Evolutionary conservation across 495 filamentous ascomycete genomes (phyloP).

Genomic region (Penicillium pancosmium): DNA sequence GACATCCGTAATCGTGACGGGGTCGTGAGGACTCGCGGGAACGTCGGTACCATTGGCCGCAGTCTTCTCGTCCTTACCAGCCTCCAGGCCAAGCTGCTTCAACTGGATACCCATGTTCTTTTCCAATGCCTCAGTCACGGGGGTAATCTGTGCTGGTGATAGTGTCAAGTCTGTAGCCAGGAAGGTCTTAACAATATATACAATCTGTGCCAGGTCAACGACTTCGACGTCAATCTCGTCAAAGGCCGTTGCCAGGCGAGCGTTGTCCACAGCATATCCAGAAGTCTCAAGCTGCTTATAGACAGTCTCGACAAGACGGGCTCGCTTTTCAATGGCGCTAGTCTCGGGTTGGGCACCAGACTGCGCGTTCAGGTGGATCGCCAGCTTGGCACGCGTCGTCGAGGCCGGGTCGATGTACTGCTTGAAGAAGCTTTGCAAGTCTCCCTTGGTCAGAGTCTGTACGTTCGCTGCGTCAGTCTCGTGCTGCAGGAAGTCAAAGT

Average conservation of each 20-base stretch:
- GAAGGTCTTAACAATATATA: slow-evolving; percentile 50
- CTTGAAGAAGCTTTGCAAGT: slow-evolving; percentile 78
- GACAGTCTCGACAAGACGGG: slow-evolving; percentile 52
- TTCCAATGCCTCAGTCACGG: slow-evolving; percentile 49
- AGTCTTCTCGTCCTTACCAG: slow-evolving; percentile 27
- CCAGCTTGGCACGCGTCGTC: slow-evolving; percentile 71
- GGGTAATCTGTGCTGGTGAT: slow-evolving; percentile 42
- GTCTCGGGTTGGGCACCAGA: slow-evolving; percentile 43
- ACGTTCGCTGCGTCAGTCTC: slow-evolving; percentile 78
- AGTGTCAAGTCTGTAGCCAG: slow-evolving; percentile 50
- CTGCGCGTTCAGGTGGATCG: slow-evolving; percentile 82
- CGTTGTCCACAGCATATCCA: slow-evolving; percentile 48
- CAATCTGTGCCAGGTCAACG: slow-evolving; percentile 45
- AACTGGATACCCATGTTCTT: slow-evolving; percentile 40
- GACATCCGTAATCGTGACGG: slow-evolving; percentile 69
- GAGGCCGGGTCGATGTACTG: slow-evolving; percentile 78
- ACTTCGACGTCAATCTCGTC: slow-evolving; percentile 48
- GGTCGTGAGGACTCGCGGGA: slow-evolving; percentile 22
- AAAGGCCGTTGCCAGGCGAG: slow-evolving; percentile 47
- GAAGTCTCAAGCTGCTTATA: slow-evolving; percentile 54
- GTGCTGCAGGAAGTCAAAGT: slow-evolving; percentile 83
- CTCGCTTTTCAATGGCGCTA: slow-evolving; percentile 54
- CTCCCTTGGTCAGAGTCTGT: slow-evolving; percentile 71
- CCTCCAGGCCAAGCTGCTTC: slow-evolving; percentile 43
- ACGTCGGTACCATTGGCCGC: slow-evolving; percentile 34